Conservation (phyloP, 345 rosid species). For the Mallotus nudiflorus region DNA sequence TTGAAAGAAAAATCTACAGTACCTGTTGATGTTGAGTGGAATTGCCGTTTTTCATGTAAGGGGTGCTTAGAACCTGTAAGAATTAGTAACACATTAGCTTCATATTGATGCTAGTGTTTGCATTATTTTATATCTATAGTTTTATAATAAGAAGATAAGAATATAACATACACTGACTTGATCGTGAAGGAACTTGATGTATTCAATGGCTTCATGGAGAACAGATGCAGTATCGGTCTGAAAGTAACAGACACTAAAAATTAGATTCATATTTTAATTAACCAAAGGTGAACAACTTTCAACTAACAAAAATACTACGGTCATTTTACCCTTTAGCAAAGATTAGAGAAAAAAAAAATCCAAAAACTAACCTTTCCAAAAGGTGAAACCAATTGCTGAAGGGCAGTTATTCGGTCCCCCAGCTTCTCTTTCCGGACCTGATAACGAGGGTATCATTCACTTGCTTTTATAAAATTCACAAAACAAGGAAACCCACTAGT, state of each 20-base stretch:
- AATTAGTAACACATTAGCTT: not conserved
- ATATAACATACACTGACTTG: constrained; percentile 33
- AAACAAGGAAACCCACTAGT: not conserved
- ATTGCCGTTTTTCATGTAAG: constrained; percentile 29
- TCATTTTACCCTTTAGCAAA: constrained; percentile 7
- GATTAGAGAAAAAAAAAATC: constrained; percentile 11
- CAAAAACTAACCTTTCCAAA: constrained; percentile 39
- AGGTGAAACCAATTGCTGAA: constrained; percentile 41
- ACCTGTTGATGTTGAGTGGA: constrained; percentile 27
- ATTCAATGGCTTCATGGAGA: constrained; percentile 39
- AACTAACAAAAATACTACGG: constrained; percentile 12
- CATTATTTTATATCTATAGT: not conserved
- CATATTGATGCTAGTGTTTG: not conserved
- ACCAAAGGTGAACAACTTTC: constrained; percentile 2
- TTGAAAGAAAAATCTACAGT: not conserved
- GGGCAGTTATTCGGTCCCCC: constrained; percentile 41
- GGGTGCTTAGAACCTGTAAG: constrained; percentile 26
- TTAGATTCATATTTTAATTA: constrained; percentile 2
- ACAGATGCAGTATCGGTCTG: constrained; percentile 43
- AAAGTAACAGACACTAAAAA: constrained; percentile 5
- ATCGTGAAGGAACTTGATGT: constrained; percentile 38
- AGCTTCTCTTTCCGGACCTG: constrained; percentile 42
- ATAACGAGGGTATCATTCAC: not conserved
- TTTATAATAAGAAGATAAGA: not conserved
- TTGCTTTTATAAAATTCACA: not conserved